Conservation (phyloP, 768 basidiomycete species). For the Tulasnella sp. region DNA sequence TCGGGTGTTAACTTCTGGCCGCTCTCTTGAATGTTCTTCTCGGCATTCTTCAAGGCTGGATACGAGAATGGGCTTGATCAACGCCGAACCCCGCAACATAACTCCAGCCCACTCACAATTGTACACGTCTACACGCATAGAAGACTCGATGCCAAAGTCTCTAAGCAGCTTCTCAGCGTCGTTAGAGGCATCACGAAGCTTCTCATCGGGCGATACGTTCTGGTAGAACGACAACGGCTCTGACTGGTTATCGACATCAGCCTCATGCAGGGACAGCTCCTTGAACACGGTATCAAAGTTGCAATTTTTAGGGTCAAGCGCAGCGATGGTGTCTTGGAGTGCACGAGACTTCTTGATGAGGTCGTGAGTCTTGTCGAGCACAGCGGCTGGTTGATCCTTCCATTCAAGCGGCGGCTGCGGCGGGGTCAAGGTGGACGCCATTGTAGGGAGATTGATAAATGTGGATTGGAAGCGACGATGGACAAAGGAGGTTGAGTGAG, state of each 20-base stretch:
- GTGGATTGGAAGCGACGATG: not conserved
- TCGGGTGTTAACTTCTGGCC: slow-evolving; percentile 51
- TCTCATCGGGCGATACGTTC: slow-evolving; percentile 64
- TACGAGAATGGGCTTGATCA: too few relatives aligned
- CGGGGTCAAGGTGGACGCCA: slow-evolving; percentile 35
- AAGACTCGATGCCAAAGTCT: slow-evolving; percentile 62
- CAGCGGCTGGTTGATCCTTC: slow-evolving; percentile 54
- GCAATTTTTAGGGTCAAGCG: slow-evolving; percentile 45
- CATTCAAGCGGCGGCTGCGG: slow-evolving; percentile 58
- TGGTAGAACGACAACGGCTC: slow-evolving; percentile 72
- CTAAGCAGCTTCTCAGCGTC: slow-evolving; percentile 59
- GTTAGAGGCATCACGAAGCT: slow-evolving; percentile 72
- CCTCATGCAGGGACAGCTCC: slow-evolving; percentile 50
- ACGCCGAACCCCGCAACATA: too few relatives aligned
- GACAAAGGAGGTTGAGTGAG: too few relatives aligned
- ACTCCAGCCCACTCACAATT: too few relatives aligned
- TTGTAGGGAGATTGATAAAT: slow-evolving; percentile 3
- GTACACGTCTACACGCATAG: slow-evolving; percentile 76
- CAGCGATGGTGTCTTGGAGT: slow-evolving; percentile 48
- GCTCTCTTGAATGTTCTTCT: slow-evolving; percentile 54
- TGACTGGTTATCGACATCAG: slow-evolving; percentile 37
- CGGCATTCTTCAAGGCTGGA: slow-evolving; percentile 56
- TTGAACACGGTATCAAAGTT: slow-evolving; percentile 51
- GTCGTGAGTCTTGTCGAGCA: slow-evolving; percentile 46
- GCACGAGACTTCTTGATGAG: slow-evolving; percentile 47